Conservation (phyloP, 257 asterid species). For the Solanum sitiens region DNA sequence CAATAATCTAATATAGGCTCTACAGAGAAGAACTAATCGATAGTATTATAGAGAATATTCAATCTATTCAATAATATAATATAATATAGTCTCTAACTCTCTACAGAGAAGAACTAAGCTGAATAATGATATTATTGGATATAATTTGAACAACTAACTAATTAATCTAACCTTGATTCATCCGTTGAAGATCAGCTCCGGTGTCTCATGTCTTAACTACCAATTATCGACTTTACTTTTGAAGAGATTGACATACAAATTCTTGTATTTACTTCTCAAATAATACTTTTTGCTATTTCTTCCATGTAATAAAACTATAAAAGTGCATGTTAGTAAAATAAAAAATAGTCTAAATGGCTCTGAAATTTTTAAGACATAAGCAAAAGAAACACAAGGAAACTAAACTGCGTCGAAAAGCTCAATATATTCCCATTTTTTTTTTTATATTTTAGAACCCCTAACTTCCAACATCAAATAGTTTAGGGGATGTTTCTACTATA, state of each 20-base stretch:
- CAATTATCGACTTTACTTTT: constrained; percentile 65
- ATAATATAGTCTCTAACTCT: background rate
- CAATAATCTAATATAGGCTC: too few species aligned
- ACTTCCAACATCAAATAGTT: too few species aligned
- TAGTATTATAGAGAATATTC: background rate
- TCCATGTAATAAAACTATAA: background rate
- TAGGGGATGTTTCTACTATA: too few species aligned
- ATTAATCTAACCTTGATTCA: constrained; percentile 61
- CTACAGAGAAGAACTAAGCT: background rate
- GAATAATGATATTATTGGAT: background rate
- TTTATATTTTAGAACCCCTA: too few species aligned
- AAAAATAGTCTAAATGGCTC: too few species aligned
- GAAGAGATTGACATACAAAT: constrained; percentile 83
- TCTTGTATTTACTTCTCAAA: constrained; percentile 63
- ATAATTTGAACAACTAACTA: background rate
- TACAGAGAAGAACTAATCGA: too few species aligned
- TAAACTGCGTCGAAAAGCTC: too few species aligned
- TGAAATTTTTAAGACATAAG: too few species aligned
- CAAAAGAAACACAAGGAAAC: too few species aligned
- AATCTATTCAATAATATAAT: background rate
- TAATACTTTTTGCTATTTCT: constrained; percentile 55
- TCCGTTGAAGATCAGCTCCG: constrained; percentile 85
- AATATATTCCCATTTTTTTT: too few species aligned
- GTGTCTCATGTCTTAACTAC: constrained; percentile 83
- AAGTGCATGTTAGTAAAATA: too few species aligned